Base-by-base conservation (phyloP, 441 rosid genomes). In the Corymbia citriodora region DNA sequence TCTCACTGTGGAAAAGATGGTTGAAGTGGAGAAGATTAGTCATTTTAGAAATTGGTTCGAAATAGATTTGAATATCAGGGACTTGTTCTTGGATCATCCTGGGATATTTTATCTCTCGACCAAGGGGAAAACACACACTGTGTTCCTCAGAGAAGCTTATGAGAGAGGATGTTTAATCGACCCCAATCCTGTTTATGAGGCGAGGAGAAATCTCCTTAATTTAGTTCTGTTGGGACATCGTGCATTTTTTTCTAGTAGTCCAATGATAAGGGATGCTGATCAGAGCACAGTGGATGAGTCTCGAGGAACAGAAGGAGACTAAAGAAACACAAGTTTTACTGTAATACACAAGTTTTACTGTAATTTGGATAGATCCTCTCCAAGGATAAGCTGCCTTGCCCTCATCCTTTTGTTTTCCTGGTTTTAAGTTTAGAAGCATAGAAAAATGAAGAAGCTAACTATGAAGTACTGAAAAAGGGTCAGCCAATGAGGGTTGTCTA, bases 21-120 rank as follows among this genome's bases (percentile, higher is more conserved):
- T 98, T 91, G 99, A 95, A 89, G 99, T 96, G 90, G 99, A 98
- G 91, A 96, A 96, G 95, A 95, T 97, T 27, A 96, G 98, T 89
- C 99, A 96, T 92, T 98, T 96, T 90, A 95, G 99, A 92, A 95
- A 95, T 88, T 93, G 95, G 70, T 96, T 96, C 49, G 95, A 95
- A 90, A 95, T 98, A 91, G 98, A 96, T 90, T 89, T 96, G 89
- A 98, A 97, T 91, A 92, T 96, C 13, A 93, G 98, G 93, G 98
- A 96, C 90, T 92, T 97, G 94, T 95, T 98, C 94, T 94, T 98
- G 94, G 98, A 96, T 94, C 99, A 97, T 91, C 99, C 98, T 4
- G 98, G 99, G 10, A 93, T 97, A 88, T 96, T 96, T 94, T 96
- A 96, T 90, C 87, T 96, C 90, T 98, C 98, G 18, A 97, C 97